Percentiles rank a stretch among this genome's conserved stretches.
These are phyloP conservation scores for Parathielavia hyrcaniae DNA, from an alignment of 495 filamentous ascomycete genomes.

Conservation along the genomic window DNA sequence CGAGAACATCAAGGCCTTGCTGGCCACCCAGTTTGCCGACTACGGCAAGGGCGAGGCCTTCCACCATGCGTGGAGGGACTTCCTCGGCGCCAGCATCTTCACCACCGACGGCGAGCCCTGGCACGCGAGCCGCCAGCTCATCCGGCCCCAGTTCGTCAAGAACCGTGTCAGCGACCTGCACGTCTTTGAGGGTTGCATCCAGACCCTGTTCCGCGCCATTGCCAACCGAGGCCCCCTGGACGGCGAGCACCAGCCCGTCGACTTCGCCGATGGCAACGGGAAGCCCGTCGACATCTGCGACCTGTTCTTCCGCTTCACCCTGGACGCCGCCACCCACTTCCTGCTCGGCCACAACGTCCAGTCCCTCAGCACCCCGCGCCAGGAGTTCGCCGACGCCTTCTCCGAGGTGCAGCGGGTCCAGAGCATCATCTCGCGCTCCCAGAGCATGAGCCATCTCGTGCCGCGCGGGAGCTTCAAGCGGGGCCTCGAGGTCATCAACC, in stretches of 20 bases:
- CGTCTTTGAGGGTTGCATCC: conserved; percentile 70
- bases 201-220: conserved; percentile 55
- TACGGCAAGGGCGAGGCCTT: conserved; percentile 68
- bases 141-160: conserved; percentile 77
- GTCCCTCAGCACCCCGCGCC: conserved; percentile 49
- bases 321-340: conserved; percentile 81
- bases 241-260: conserved; percentile 39
- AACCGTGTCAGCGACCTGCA: conserved; percentile 76
- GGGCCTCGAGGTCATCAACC: conserved; percentile 61
- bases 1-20: conserved; percentile 79
- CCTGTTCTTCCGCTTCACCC: conserved; percentile 72
- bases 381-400: conserved; percentile 68
- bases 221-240: conserved; percentile 49
- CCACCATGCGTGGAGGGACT: conserved; percentile 62
- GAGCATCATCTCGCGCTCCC: conserved; percentile 51
- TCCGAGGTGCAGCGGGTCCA: conserved; percentile 65
- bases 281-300: conserved; percentile 59
- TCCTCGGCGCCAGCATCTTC: conserved; percentile 77
- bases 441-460: conserved; percentile 51
- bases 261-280: conserved; percentile 42
- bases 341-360: conserved; percentile 71
- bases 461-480: conserved; percentile 54
- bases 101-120: conserved; percentile 67
- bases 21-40: conserved; percentile 70
- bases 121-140: conserved; percentile 67